Evolutionary conservation across 2,329 filamentous ascomycete genomes (phyloP).

Genomic region (Rutstroemia sp.): DNA sequence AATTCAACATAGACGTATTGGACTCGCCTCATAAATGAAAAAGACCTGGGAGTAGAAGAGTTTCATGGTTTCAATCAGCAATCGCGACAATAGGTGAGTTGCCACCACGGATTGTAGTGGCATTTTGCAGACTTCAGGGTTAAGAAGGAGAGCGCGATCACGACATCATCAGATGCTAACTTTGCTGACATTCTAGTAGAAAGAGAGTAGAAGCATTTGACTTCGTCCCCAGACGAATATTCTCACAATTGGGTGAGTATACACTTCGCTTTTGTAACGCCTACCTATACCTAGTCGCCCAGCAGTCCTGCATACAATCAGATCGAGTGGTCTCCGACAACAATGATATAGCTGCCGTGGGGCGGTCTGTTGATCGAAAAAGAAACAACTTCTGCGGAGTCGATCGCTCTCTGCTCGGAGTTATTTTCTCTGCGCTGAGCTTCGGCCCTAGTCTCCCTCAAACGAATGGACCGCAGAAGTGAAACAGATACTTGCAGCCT

Average conservation of each 20-base stretch:
- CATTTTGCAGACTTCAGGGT: background rate
- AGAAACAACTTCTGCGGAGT: too few species aligned
- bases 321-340: background rate
- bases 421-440: too few species aligned
- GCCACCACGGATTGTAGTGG: background rate
- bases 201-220: slow-evolving; percentile 12
- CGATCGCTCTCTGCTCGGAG: too few species aligned
- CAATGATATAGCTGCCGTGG: background rate
- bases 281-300: background rate
- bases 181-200: slow-evolving; percentile 5
- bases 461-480: too few species aligned
- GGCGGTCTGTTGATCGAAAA: background rate
- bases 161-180: background rate
- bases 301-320: background rate
- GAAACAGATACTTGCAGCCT: too few species aligned
- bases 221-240: background rate
- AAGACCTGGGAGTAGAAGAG: slow-evolving; percentile 6
- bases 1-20: slow-evolving; percentile 19
- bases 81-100: slow-evolving; percentile 15
- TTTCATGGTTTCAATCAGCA: slow-evolving; percentile 12
- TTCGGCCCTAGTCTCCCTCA: too few species aligned
- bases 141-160: background rate
- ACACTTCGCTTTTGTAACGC: background rate
- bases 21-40: slow-evolving; percentile 14
- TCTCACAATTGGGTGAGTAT: slow-evolving; percentile 8